Base-by-base conservation (phyloP, 2,329 filamentous ascomycete genomes). In the Elsinoe perseae region DNA sequence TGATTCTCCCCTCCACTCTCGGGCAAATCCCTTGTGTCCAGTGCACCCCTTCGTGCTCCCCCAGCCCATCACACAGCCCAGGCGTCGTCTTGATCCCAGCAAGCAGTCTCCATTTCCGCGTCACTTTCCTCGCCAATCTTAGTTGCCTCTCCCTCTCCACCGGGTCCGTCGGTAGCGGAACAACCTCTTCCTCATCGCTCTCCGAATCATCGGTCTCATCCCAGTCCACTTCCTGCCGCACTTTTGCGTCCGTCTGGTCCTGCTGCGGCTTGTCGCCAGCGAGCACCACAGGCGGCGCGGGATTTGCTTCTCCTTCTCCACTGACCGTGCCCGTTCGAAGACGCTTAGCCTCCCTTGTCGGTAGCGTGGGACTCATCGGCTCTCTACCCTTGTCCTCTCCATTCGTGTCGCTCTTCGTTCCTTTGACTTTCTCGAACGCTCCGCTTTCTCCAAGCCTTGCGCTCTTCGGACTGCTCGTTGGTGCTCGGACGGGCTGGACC, bases 21-120 rank as follows among this genome's bases (percentile, higher is more conserved):
- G 90, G 90, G 56, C 85, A 82, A 68, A 95, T 91, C 1, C 87
- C 85, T 60, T 80, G 82, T 7, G 88, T 92, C 89, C 89, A 95
- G 61, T 85, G 79, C 1, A 80, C 77, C 34, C 73, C 73, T 28
- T 86, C 82, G 52, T 83, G 79, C 59, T 83, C 82, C 0, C 74
- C 78, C 52, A 82, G 75, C 57, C 78, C 76, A 58, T 87, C 77
- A 14, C 79, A 77, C 56, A 73, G 68, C 4, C 65, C 67, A 8
- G 74, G 68, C 34, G 69, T 63, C 0, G 70, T 76, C 58, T 83
- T 75, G 18, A 95, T 73, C 0, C 83, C 82, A 0, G 86, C 82
- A 58, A 82, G 71, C 20, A 80, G 76, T 65, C 84, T 85, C 89
- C 89, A 95, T 64, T 86, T 87, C 18, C 77, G 72, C 65, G 85